Evolutionary conservation across 306 rosid genomes (phyloP).

Genomic region (Vicia sativa): DNA sequence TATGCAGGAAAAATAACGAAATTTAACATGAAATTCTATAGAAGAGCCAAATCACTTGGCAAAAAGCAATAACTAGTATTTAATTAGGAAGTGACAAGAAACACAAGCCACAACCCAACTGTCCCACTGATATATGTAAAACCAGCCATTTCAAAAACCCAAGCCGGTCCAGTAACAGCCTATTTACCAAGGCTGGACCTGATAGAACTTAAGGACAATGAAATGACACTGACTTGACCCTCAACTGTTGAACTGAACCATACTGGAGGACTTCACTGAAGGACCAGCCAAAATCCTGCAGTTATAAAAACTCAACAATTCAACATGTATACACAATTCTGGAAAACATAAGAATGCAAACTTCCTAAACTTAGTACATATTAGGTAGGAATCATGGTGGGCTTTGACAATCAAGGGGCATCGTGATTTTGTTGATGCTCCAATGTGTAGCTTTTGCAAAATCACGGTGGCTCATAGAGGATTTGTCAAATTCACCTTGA

Average conservation of each 20-base stretch:
- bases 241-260: conserved; percentile 43
- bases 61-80: conserved; percentile 38
- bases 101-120: conserved; percentile 38
- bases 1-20: conserved; percentile 36
- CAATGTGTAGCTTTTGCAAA: too few species aligned
- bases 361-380: conserved; percentile 2
- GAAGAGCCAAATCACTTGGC: conserved; percentile 29
- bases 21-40: conserved; percentile 40
- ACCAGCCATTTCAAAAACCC: conserved; percentile 54
- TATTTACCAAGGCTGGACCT: conserved; percentile 44
- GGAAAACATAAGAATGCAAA: conserved; percentile 18
- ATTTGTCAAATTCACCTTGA: too few species aligned
- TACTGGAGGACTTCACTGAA: conserved; percentile 28
- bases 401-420: too few species aligned
- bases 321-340: background rate
- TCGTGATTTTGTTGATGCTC: too few species aligned
- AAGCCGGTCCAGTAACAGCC: conserved; percentile 48
- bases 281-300: conserved; percentile 45
- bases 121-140: conserved; percentile 37
- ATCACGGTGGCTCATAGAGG: too few species aligned
- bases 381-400: too few species aligned
- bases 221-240: conserved; percentile 43
- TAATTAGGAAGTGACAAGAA: conserved; percentile 44
- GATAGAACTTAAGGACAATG: conserved; percentile 40
- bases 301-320: conserved; percentile 27